A percentile compares a stretch with the other conserved stretches of the same genome.
phyloP scores from a whole-genome alignment of 2,329 filamentous ascomycete genomes.

The Arthrobotrys musiformis region DNA sequence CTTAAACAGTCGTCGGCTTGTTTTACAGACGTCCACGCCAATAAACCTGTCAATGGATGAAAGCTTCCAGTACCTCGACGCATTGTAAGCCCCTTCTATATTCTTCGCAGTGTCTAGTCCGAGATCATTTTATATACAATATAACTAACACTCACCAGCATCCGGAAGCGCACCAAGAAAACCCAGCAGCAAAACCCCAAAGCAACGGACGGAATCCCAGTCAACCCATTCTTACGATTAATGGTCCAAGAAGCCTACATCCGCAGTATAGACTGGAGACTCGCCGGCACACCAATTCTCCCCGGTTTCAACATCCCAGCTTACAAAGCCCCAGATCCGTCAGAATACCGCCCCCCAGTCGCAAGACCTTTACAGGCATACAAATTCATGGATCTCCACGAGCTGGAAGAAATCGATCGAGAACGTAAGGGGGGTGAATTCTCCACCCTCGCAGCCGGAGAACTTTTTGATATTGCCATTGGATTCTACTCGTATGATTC shows the following conservation, averaged over 20 bases:
- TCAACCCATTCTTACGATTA: slow-evolving; percentile 33
- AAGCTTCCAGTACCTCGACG: slow-evolving; percentile 41
- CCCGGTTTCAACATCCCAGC: slow-evolving; percentile 31
- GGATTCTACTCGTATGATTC: slow-evolving; percentile 46
- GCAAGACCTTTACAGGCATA: neutral
- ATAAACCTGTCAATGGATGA: slow-evolving; percentile 47
- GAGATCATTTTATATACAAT: neutral
- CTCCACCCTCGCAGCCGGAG: slow-evolving; percentile 25
- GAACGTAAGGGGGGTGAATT: slow-evolving; percentile 39
- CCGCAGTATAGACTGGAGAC: slow-evolving; percentile 35
- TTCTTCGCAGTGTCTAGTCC: too few species aligned
- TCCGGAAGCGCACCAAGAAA: neutral
- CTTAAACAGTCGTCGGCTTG: slow-evolving; percentile 12
- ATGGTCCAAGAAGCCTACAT: slow-evolving; percentile 43
- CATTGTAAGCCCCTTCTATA: slow-evolving; percentile 23
- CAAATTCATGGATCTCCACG: slow-evolving; percentile 33
- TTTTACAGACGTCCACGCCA: slow-evolving; percentile 32
- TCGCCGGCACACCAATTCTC: neutral
- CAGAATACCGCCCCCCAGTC: slow-evolving; percentile 12
- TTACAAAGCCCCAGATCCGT: slow-evolving; percentile 15
- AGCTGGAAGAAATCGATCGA: slow-evolving; percentile 39
- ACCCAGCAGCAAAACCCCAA: neutral
- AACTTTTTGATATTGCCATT: slow-evolving; percentile 47
- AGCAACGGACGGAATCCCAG: neutral
- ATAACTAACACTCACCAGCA: neutral